Evolutionary conservation across 2,329 filamentous ascomycete species (phyloP).

Genomic region (Sclerotinia glacialis): DNA sequence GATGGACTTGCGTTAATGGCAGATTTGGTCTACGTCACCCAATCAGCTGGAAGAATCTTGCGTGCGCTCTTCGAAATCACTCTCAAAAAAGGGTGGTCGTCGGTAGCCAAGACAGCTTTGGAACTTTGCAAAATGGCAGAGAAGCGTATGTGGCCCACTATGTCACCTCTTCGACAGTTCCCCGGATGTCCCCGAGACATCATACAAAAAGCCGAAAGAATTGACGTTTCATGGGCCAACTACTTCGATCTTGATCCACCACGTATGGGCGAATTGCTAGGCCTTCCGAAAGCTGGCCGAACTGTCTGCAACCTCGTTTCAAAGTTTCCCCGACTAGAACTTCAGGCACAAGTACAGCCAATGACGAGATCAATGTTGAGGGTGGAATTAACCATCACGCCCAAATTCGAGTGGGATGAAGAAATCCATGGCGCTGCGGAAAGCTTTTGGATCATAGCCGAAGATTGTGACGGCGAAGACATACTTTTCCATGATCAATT

Average conservation of each 20-base stretch:
- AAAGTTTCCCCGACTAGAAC: constrained; percentile 89
- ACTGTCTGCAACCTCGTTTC: constrained; percentile 81
- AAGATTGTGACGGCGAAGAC: constrained; percentile 96
- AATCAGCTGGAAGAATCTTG: constrained; percentile 93
- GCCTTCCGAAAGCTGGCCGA: constrained; percentile 82
- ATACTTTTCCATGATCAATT: constrained; percentile 95
- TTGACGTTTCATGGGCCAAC: constrained; percentile 87
- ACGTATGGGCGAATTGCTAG: constrained; percentile 90
- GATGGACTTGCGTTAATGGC: constrained; percentile 96
- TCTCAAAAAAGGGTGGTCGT: constrained; percentile 94
- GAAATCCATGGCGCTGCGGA: constrained; percentile 82
- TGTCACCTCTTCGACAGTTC: constrained; percentile 94
- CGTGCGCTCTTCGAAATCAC: constrained; percentile 95
- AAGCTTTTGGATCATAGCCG: constrained; percentile 94
- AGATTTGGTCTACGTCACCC: constrained; percentile 97
- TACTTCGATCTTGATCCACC: constrained; percentile 97
- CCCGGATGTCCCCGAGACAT: constrained; percentile 78
- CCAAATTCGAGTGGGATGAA: constrained; percentile 95
- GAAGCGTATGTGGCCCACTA: constrained; percentile 99
- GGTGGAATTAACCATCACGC: constrained; percentile 85
- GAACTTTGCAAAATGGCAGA: constrained; percentile 99
- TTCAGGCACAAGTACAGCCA: constrained; percentile 91
- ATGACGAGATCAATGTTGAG: constrained; percentile 91
- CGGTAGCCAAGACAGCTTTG: constrained; percentile 85
- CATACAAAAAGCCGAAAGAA: constrained; percentile 86